Percentiles rank a stretch among this genome's conserved stretches.
Evolutionary conservation across 2,329 filamentous ascomycete species (phyloP).

Genomic region (Colletotrichum cereale): DNA sequence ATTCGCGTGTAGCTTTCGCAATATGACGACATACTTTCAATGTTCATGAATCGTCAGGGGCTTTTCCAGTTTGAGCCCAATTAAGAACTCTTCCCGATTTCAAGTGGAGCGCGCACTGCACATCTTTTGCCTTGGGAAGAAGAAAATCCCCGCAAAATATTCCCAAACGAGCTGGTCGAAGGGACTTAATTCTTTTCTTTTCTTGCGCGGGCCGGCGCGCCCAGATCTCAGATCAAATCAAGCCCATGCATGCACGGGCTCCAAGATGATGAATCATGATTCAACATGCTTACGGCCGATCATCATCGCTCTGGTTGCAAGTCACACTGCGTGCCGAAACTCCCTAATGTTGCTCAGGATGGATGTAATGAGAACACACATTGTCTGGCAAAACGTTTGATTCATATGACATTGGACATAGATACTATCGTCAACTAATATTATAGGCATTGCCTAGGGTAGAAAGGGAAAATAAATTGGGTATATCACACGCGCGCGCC

Average conservation of each 20-base stretch:
- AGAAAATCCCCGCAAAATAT: not conserved
- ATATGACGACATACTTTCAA: not conserved
- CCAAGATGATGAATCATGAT: not conserved
- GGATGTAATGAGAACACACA: no score
- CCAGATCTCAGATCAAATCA: not conserved
- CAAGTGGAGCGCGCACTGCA: no score
- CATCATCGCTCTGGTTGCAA: not conserved
- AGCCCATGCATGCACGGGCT: not conserved
- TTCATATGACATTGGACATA: not conserved
- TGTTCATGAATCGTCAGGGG: not conserved
- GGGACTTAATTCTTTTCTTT: not conserved
- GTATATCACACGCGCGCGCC: not conserved
- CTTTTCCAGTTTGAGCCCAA: no score
- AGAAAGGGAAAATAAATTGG: constrained; percentile 4
- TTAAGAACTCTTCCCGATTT: no score
- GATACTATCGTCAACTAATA: not conserved
- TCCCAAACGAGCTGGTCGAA: not conserved
- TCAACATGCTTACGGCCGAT: not conserved
- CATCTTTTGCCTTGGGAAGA: no score
- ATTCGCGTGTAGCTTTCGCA: not conserved
- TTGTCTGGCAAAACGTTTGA: not conserved
- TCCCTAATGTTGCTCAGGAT: not conserved
- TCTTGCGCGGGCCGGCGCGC: not conserved
- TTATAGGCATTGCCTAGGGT: not conserved
- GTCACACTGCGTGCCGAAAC: no score